phyloP scores from a whole-genome alignment of 495 filamentous ascomycete species.

The Aspergillus conjunctus region DNA sequence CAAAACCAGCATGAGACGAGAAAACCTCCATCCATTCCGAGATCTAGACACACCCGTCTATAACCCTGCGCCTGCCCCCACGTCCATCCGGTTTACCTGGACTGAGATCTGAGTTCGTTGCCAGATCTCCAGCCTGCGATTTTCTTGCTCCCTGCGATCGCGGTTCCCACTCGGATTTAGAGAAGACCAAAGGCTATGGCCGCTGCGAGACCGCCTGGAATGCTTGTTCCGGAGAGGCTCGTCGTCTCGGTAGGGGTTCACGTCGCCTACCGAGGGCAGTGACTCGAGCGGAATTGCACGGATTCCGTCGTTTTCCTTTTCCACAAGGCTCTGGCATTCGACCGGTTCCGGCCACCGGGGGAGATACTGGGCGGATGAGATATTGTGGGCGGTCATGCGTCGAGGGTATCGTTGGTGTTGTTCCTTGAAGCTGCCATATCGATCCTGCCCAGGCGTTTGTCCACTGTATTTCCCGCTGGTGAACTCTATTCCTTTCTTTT shows the following conservation, averaged over 20 bases:
- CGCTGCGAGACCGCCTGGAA: background rate
- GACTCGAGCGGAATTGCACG: background rate
- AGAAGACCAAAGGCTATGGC: background rate
- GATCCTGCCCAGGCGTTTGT: background rate
- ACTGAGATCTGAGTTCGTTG: background rate
- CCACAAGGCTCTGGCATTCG: background rate
- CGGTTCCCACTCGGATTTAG: background rate
- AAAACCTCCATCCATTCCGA: background rate
- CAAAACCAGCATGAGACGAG: background rate
- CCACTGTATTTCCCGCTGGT: background rate
- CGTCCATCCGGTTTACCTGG: background rate
- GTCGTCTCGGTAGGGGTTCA: too few species aligned
- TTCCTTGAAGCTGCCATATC: background rate
- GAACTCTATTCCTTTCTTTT: background rate
- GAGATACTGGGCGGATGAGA: background rate
- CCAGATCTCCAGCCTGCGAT: background rate
- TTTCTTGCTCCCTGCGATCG: background rate
- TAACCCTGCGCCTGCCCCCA: background rate
- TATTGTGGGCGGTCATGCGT: background rate
- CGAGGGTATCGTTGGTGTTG: background rate
- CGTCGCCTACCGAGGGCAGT: background rate
- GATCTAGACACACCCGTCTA: too few species aligned
- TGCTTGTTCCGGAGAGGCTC: too few species aligned
- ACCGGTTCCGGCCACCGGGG: background rate
- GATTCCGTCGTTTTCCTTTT: background rate